Conservation (phyloP, 768 basidiomycete genomes). For the Russula compacta region DNA sequence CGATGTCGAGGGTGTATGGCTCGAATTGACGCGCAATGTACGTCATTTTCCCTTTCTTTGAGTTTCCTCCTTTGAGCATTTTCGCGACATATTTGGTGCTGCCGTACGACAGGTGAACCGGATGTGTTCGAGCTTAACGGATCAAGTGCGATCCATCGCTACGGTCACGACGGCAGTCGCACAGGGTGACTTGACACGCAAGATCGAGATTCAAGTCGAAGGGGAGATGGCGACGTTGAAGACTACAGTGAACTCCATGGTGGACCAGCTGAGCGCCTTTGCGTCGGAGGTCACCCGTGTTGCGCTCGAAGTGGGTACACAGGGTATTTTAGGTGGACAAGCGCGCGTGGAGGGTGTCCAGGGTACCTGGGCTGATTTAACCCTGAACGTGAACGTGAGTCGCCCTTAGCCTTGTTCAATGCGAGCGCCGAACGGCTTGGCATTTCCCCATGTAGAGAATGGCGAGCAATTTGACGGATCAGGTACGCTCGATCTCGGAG, state of each 20-base stretch:
- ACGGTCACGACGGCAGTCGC: constrained; percentile 82
- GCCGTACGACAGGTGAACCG: constrained; percentile 47
- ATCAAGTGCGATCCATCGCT: constrained; percentile 70
- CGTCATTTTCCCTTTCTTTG: constrained; percentile 19
- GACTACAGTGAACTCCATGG: constrained; percentile 82
- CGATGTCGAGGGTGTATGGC: constrained; percentile 72
- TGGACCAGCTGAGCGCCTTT: constrained; percentile 75
- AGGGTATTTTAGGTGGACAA: constrained; percentile 82
- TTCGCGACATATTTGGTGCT: not conserved
- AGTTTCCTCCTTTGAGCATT: not conserved
- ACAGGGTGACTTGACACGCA: constrained; percentile 78
- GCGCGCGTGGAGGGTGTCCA: constrained; percentile 81
- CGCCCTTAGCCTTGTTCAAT: constrained; percentile 6
- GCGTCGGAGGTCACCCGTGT: constrained; percentile 75
- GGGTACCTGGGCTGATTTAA: constrained; percentile 86
- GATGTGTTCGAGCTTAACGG: constrained; percentile 70
- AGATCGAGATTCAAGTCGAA: constrained; percentile 80
- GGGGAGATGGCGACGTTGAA: constrained; percentile 80
- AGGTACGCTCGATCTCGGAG: constrained; percentile 88
- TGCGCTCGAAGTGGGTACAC: constrained; percentile 78
- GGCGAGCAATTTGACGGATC: constrained; percentile 76
- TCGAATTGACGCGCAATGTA: constrained; percentile 66
- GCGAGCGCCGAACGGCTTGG: not conserved
- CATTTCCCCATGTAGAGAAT: constrained; percentile 51
- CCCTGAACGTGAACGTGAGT: constrained; percentile 74